Base-by-base conservation (phyloP, 2,329 filamentous ascomycete species). In the Hymenoscyphus linearis region DNA sequence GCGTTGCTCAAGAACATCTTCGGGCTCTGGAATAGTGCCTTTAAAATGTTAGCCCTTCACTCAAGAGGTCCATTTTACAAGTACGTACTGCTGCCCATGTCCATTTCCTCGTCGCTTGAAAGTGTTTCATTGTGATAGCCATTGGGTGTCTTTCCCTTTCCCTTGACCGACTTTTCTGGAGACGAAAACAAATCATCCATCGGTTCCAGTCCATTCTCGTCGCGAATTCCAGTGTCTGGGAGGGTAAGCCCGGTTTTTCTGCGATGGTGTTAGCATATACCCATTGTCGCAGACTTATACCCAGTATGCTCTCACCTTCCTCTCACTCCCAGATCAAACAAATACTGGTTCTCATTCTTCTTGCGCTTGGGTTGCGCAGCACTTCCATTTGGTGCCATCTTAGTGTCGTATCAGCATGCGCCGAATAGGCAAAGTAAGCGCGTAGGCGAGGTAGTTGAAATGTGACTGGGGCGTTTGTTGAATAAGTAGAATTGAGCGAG, bases 231-330 rank as follows among this genome's bases (percentile, higher is more conserved):
- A 60, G 80, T 85, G 70, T 96, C 91, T 70, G 86, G 85, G 35
- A 98, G 76, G 0, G 86, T 89, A 27, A 96, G 83, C 52, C 95
- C 95, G 0, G 95, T 99, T 82, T 96, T 96, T 68, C 93, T 97
- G 68, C 56, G 57, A 7, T 22, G 18, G 9, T 10, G 54, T 66
- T 65, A 69, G 67, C 57, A 58, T 34, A 53, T 54, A 64, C 69
- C 60, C 2, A 34, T 44, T 53, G 50, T 50, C 18, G 44, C 18
- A 50, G 18, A 10, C 22, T 13, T 52, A 13, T 53, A 25, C 18
- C 10, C 16, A 2, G 13, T 16, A 57, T 35, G 22, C 6, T 65
- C 73, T 60, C 75, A 80, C 81, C 80, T 79, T 70, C 81, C 81
- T 60, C 73, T 74, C 40, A 78, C 76, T 56, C 81, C 81, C n/a